These are phyloP conservation scores for Spirogloea muscicola DNA, from an alignment of 139 green algal genomes.

Conservation along the genomic window DNA sequence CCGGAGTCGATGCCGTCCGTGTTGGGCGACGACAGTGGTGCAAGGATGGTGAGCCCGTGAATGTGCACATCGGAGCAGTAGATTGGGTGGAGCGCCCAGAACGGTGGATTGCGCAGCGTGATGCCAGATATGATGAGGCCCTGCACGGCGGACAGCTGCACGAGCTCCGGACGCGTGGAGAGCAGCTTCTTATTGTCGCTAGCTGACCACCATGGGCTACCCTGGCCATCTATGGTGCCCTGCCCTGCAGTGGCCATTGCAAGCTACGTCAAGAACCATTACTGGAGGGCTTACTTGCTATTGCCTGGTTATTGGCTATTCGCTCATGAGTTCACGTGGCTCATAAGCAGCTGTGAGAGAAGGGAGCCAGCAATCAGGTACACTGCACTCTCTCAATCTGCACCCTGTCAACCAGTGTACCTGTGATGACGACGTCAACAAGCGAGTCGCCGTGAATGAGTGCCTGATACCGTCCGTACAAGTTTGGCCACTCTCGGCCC, in stretches of 20 bases:
- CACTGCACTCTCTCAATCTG: too few species aligned
- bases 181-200: not conserved
- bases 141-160: conserved; percentile 7
- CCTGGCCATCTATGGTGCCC: conserved; percentile 22
- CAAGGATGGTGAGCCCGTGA: conserved; percentile 19
- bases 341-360: too few species aligned
- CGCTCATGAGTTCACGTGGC: too few species aligned
- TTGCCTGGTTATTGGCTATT: too few species aligned
- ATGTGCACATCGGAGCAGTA: conserved; percentile 13
- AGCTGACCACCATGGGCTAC: conserved; percentile 19
- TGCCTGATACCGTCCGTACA: conserved; percentile 1
- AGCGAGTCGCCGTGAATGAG: conserved; percentile 12
- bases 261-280: too few species aligned
- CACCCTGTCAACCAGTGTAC: too few species aligned
- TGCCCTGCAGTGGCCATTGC: too few species aligned
- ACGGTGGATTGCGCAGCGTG: conserved; percentile 27
- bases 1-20: conserved; percentile 7
- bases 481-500: too few species aligned
- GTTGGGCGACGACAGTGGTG: not conserved
- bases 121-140: not conserved
- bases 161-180: conserved; percentile 22
- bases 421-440: conserved; percentile 24
- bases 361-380: too few species aligned
- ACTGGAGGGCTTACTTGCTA: too few species aligned
- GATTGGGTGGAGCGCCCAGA: conserved; percentile 18